Conservation (phyloP, 2,329 filamentous ascomycete species). For the Chrysosporium queenslandicum region DNA sequence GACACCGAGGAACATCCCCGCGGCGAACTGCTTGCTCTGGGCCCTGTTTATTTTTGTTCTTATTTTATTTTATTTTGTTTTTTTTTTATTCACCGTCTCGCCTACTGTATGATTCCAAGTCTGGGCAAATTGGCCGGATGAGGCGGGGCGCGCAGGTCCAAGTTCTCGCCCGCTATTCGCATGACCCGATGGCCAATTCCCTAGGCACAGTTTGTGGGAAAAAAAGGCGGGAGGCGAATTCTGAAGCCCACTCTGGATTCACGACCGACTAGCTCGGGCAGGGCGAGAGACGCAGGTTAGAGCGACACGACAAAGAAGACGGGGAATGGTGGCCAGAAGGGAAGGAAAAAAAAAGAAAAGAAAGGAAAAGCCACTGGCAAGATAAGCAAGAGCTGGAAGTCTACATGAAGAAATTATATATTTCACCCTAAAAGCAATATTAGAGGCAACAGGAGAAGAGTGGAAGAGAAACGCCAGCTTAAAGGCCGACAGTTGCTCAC, state of each 20-base stretch:
- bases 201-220: neutral
- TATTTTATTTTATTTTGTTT: no score
- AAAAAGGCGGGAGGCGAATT: constrained; percentile 9
- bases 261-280: neutral
- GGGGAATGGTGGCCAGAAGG: neutral
- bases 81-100: neutral
- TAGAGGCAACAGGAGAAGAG: no score
- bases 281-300: neutral
- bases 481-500: no score
- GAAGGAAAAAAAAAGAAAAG: neutral
- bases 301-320: neutral
- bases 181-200: neutral
- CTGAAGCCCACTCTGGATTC: neutral
- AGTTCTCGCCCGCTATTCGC: neutral
- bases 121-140: neutral
- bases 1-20: no score
- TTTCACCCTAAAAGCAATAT: no score
- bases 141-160: neutral
- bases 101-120: constrained; percentile 5
- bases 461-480: neutral
- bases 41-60: no score
- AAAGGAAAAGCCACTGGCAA: no score
- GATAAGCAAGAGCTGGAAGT: no score
- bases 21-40: neutral
- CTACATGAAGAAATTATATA: no score